Evolutionary conservation across 2,329 filamentous ascomycete species (phyloP).

Genomic region (Arthrobotrys conoides): DNA sequence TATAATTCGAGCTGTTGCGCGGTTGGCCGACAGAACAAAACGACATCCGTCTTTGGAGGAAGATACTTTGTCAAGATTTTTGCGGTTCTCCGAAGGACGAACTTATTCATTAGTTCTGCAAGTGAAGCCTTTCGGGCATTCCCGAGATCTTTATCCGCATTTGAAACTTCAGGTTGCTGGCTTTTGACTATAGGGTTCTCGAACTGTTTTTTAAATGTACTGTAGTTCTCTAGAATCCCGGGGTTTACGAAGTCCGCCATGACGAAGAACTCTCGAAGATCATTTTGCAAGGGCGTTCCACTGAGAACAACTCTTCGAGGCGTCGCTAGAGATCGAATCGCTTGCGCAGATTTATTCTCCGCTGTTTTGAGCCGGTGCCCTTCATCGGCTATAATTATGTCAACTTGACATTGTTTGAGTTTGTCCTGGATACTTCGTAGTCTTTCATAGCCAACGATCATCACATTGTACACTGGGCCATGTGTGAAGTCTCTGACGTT

Average conservation of each 20-base stretch:
- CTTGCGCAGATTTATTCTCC: conserved; percentile 77
- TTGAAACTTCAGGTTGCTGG: conserved; percentile 75
- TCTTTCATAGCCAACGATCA: conserved; percentile 82
- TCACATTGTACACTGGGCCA: conserved; percentile 77
- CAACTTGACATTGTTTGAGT: conserved; percentile 75
- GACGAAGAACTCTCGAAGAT: conserved; percentile 77
- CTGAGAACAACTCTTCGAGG: conserved; percentile 75
- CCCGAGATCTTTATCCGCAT: conserved; percentile 76
- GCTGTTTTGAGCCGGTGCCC: conserved; percentile 77
- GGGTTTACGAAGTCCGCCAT: conserved; percentile 80
- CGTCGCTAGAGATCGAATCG: conserved; percentile 76
- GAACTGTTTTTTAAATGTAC: conserved; percentile 76
- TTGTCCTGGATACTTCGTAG: conserved; percentile 73
- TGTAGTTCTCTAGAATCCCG: conserved; percentile 75
- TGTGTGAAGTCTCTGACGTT: conserved; percentile 78
- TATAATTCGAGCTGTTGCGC: conserved; percentile 74
- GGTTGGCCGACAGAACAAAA: conserved; percentile 77
- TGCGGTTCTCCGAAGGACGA: conserved; percentile 77
- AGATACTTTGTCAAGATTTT: conserved; percentile 77
- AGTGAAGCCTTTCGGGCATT: conserved; percentile 75
- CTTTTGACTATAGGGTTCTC: conserved; percentile 76
- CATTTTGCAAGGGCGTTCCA: conserved; percentile 78
- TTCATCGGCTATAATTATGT: conserved; percentile 80
- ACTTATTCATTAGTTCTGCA: conserved; percentile 73
- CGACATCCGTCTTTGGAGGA: conserved; percentile 77